phyloP scores from a whole-genome alignment of 352 stramenopile species.

The Thraustochytrium striatum region DNA sequence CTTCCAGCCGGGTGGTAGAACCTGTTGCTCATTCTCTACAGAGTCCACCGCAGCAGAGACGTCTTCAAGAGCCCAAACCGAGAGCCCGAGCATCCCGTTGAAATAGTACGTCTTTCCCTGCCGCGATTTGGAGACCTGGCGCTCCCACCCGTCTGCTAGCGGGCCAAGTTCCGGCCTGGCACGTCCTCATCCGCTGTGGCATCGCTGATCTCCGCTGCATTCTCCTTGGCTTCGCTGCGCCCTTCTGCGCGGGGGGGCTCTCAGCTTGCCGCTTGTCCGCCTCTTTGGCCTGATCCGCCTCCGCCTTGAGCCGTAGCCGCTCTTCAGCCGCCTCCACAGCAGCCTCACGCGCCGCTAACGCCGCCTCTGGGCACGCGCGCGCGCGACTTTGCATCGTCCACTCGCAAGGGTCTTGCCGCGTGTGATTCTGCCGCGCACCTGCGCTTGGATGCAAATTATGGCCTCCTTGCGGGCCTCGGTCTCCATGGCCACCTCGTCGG shows the following conservation, averaged over 20 bases:
- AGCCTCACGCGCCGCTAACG: too few relatives aligned
- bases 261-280: too few relatives aligned
- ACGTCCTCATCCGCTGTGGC: neutral
- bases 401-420: neutral
- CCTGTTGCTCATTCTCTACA: neutral
- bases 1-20: neutral
- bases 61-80: neutral
- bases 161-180: neutral
- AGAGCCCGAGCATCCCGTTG: neutral
- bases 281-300: neutral
- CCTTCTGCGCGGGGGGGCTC: too few relatives aligned
- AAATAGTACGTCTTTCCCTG: neutral
- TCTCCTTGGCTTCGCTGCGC: neutral
- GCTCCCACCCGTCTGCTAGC: neutral
- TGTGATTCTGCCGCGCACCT: neutral
- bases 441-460: conserved; percentile 12
- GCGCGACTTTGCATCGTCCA: too few relatives aligned
- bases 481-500: neutral
- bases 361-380: too few relatives aligned
- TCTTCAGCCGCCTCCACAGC: too few relatives aligned
- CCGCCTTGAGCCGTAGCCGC: neutral
- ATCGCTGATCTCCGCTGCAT: too few relatives aligned
- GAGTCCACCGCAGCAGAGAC: neutral
- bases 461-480: conserved; percentile 2
- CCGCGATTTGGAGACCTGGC: neutral